phyloP scores from a whole-genome alignment of 75 land plant species.

The Sequoia sempervirens region DNA sequence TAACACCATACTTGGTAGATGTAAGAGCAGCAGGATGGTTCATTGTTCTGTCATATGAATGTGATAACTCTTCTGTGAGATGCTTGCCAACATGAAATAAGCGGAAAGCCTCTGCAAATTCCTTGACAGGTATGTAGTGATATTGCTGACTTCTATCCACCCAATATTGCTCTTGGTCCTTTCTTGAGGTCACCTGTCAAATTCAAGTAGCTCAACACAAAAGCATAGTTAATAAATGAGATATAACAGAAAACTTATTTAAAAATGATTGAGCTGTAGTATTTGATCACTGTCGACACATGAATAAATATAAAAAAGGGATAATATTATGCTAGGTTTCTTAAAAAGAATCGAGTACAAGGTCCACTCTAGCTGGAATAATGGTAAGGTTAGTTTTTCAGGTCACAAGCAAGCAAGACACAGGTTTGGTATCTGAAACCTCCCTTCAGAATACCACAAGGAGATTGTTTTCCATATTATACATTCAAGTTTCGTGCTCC shows the following conservation, averaged over 20 bases:
- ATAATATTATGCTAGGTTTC: neutral
- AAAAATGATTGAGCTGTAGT: slow-evolving; percentile 41
- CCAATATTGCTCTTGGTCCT: slow-evolving; percentile 55
- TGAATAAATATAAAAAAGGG: neutral
- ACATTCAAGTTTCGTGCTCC: neutral
- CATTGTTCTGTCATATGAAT: slow-evolving; percentile 29
- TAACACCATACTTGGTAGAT: slow-evolving; percentile 56
- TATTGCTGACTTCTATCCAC: slow-evolving; percentile 23
- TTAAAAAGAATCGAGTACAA: neutral
- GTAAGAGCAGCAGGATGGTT: slow-evolving; percentile 54
- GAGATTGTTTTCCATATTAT: neutral
- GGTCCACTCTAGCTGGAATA: neutral
- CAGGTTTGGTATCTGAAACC: neutral
- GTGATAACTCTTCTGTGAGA: slow-evolving; percentile 22
- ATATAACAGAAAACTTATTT: neutral
- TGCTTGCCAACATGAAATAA: slow-evolving; percentile 19
- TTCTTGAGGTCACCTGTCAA: slow-evolving; percentile 39
- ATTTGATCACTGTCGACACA: slow-evolving; percentile 83
- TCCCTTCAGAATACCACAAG: neutral
- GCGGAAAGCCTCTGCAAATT: slow-evolving; percentile 28
- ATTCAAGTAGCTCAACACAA: slow-evolving; percentile 37
- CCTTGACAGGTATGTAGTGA: slow-evolving; percentile 27
- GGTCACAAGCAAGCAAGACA: neutral
- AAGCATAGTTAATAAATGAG: slow-evolving; percentile 16
- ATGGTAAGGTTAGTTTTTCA: neutral